Percentiles rank a stretch among this genome's conserved stretches.
Conservation (phyloP, 1,284 basidiomycete species). For the Rhodotorula sp. region DNA sequence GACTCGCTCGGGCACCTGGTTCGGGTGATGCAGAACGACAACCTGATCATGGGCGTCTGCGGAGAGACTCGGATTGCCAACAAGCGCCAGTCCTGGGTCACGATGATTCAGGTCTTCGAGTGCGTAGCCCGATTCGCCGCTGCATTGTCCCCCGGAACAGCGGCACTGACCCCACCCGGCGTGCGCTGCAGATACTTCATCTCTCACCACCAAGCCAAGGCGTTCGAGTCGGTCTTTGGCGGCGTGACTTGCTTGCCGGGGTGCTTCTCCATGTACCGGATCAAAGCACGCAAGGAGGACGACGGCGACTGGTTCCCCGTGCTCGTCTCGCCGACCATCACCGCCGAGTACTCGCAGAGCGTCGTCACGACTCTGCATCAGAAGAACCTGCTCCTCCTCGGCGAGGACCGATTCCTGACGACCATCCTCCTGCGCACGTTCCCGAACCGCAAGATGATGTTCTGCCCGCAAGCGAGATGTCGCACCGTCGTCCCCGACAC, state of each 20-base stretch:
- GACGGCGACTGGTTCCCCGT: conserved; percentile 98
- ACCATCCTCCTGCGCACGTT: conserved; percentile 93
- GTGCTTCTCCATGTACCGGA: conserved; percentile 98
- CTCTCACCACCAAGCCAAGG: conserved; percentile 96
- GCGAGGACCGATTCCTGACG: conserved; percentile 98
- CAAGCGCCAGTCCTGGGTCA: conserved; percentile 97
- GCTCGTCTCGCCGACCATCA: conserved; percentile 95
- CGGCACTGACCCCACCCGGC: background rate
- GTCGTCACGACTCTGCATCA: conserved; percentile 93
- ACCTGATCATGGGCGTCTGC: conserved; percentile 98
- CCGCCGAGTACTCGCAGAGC: conserved; percentile 93
- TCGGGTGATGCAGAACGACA: conserved; percentile 97
- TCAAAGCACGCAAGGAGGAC: conserved; percentile 83
- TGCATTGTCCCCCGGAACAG: background rate
- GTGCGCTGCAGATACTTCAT: conserved; percentile 81
- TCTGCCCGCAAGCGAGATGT: conserved; percentile 92
- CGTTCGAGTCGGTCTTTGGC: conserved; percentile 98
- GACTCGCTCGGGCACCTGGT: conserved; percentile 82
- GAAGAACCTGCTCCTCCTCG: conserved; percentile 93
- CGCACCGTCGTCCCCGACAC: conserved; percentile 95
- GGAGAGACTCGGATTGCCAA: conserved; percentile 98
- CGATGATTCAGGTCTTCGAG: conserved; percentile 81
- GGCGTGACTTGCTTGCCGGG: conserved; percentile 99
- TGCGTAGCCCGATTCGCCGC: background rate
- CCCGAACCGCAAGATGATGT: conserved; percentile 99